Base-by-base conservation (phyloP, 768 basidiomycete species). In the Mycena rebaudengoi region DNA sequence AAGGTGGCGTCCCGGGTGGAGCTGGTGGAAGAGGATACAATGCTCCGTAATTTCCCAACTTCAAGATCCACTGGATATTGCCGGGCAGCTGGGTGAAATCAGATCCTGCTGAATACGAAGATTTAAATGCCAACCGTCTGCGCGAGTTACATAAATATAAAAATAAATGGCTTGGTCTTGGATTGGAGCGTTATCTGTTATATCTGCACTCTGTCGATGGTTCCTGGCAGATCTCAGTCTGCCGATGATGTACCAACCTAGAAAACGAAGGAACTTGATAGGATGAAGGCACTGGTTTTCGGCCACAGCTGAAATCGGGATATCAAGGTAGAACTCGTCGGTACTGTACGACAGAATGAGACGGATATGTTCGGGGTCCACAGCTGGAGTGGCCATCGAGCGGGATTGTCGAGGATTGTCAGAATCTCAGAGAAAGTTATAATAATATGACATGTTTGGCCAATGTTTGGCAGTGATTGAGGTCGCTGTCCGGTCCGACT, bases 61-160 rank as follows among this genome's bases (percentile, higher is more conserved):
- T 60, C 48, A 7, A 39, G 46, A 26, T 60, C 59, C 40, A 60
- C 49, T 3, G 59, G 40, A 20, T 60, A 45, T 45, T 23, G 44
- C 11, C 49, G 48, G 6, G 37, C 48, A 60, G 35, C 48, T 60
- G 37, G 21, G 29, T 43, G 29, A 30, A 51, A 40, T 60, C 37
- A 50, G n/a, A 45, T 32, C 25, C 26, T 4, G n/a, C n/a, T n/a
- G n/a, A n/a, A n/a, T n/a, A n/a, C n/a, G n/a, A n/a, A n/a, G n/a
- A n/a, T n/a, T n/a, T n/a, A n/a, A n/a, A n/a, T n/a, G n/a, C n/a
- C n/a, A n/a, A n/a, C n/a, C n/a, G n/a, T n/a, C n/a, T n/a, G n/a
- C n/a, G n/a, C n/a, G n/a, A n/a, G n/a, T n/a, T n/a, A n/a, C n/a
- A n/a, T n/a, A n/a, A n/a, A n/a, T n/a, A n/a, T n/a, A n/a, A n/a